These are phyloP conservation scores for Ophiorrhiza pumila DNA, from an alignment of 257 asterid genomes.

Conservation along the genomic window DNA sequence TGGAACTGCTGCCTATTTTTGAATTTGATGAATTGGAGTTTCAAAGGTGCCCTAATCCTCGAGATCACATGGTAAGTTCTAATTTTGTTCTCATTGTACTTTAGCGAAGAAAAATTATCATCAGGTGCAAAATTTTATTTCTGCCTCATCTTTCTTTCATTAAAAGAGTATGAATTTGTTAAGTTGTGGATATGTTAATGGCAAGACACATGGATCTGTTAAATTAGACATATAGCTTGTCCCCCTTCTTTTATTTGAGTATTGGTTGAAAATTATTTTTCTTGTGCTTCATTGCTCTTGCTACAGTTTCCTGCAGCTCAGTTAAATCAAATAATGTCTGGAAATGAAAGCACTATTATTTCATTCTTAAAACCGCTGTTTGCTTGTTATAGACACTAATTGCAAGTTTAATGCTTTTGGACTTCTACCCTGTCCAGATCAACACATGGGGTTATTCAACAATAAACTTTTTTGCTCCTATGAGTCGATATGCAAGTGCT, in stretches of 20 bases:
- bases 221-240: too few species aligned
- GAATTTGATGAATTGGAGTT: constrained; percentile 97
- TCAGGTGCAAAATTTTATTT: constrained; percentile 3
- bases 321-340: not conserved
- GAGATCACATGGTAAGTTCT: constrained; percentile 86
- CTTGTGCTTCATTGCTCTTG: not conserved
- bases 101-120: not conserved
- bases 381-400: constrained; percentile 6
- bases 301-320: not conserved
- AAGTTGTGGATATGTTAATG: too few species aligned
- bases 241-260: not conserved
- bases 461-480: constrained; percentile 91
- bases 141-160: not conserved
- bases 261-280: too few species aligned
- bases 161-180: not conserved
- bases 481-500: constrained; percentile 96
- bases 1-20: constrained; percentile 84
- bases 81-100: not conserved
- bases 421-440: constrained; percentile 42
- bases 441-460: constrained; percentile 99
- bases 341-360: not conserved
- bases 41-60: constrained; percentile 82
- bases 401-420: constrained; percentile 21
- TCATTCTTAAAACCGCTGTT: not conserved
- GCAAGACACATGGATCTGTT: too few species aligned